phyloP scores from a whole-genome alignment of 345 rosid genomes.

The Anacardium occidentale region DNA sequence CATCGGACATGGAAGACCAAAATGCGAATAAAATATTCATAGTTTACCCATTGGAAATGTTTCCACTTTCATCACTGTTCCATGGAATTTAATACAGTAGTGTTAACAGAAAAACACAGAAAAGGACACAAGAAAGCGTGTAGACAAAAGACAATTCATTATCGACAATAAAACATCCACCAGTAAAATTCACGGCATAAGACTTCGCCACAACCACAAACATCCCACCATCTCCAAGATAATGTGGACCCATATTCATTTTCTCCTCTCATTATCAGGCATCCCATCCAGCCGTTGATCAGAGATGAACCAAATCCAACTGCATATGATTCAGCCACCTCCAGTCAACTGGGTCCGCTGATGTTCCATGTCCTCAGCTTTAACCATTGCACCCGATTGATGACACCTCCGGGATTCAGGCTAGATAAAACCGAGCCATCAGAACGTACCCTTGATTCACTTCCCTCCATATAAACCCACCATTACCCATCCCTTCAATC shows the following conservation, averaged over 20 bases:
- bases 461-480: slow-evolving; percentile 7
- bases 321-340: background rate
- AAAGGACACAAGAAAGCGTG: background rate
- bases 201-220: slow-evolving; percentile 22
- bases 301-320: background rate
- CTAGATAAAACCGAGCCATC: background rate
- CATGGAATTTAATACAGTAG: too few relatives aligned
- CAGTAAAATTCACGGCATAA: slow-evolving; percentile 14
- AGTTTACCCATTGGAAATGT: too few relatives aligned
- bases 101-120: background rate
- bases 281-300: slow-evolving; percentile 9
- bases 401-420: background rate
- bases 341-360: background rate
- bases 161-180: slow-evolving; percentile 21
- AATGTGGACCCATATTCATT: slow-evolving; percentile 22
- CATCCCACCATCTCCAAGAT: slow-evolving; percentile 21
- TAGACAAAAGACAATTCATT: background rate
- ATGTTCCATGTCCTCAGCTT: background rate
- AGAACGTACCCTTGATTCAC: background rate
- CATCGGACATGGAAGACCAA: too few relatives aligned
- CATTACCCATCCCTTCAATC: background rate
- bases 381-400: background rate
- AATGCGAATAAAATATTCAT: too few relatives aligned
- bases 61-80: too few relatives aligned
- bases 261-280: background rate